Evolutionary conservation across 257 asterid species (phyloP), one percentile per base, ranked within the genome.

Genomic region (Penstemon davidsonii): DNA sequence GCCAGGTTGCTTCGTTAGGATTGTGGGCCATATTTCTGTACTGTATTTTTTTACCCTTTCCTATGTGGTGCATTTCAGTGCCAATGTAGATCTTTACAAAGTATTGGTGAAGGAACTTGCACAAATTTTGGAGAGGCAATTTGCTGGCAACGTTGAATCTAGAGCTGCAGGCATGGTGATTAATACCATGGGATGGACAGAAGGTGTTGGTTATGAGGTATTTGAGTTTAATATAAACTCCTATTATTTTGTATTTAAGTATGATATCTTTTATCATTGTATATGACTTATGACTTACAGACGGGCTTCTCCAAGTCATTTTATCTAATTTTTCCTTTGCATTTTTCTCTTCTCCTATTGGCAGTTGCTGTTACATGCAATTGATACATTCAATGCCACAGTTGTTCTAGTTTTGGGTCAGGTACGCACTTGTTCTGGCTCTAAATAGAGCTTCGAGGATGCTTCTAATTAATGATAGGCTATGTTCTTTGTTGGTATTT

Each of bases 151-250:
- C 68, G 78, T 79, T 46, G 99, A 94, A 76, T 94, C 97, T 72
- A 84, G 96, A 86, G 96, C 97, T 69, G 79, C 97, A 18, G 97
- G 99, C 62, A 88, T 88, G 99, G 96, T 91, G 60, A 82, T 94
- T 65, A 91, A 91, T 78, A 94, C 97, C 61, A 91, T 94, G 99
- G 99, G 97, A 66, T 94, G 96, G 99, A 84, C 91, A 37, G 96
- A 94, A 84, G 95, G 93, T 66, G 84, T 81, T 75, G 99, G 99
- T 59, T 94, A 94, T 74, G 99, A 94, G 95, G 99, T 91, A 87
- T 44, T 54, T 55, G 8, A 55, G 41, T 64, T 55, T 18, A 15
- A 44, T 74, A 54, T 69, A 3, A 18, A 25, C 33, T 25, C 2
- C 3, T 25, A 25, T 25, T 25, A 25, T 49, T 3, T 62, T 37